phyloP scores from a whole-genome alignment of 164 flowering plant genomes.

The Pachysandra terminalis region DNA sequence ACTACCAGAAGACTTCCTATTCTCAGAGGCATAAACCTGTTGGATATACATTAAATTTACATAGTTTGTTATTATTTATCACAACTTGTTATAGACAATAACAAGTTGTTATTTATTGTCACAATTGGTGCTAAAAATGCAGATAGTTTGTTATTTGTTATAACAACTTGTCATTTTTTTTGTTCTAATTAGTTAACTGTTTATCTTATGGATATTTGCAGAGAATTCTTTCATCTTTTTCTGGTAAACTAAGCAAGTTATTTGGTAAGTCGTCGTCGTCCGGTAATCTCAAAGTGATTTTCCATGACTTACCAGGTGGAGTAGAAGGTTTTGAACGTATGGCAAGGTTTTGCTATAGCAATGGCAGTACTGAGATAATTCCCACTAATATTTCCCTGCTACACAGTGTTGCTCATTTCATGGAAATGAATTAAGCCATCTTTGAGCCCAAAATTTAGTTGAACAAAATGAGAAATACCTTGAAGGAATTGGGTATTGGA shows the following conservation, averaged over 20 bases:
- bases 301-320: constrained; percentile 63
- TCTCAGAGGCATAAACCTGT: too few relatives aligned
- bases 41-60: too few relatives aligned
- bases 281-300: constrained; percentile 37
- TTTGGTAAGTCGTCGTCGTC: constrained; percentile 21
- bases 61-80: too few relatives aligned
- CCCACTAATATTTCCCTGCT: constrained; percentile 40
- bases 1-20: too few relatives aligned
- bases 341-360: constrained; percentile 56
- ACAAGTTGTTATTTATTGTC: too few relatives aligned
- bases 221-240: constrained; percentile 38
- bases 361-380: constrained; percentile 34
- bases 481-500: constrained; percentile 42
- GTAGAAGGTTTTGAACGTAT: constrained; percentile 59
- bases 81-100: too few relatives aligned
- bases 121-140: too few relatives aligned
- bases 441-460: constrained; percentile 21
- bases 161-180: too few relatives aligned
- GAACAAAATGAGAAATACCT: constrained; percentile 41
- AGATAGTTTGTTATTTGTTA: too few relatives aligned
- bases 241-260: constrained; percentile 37
- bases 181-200: too few relatives aligned
- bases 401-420: constrained; percentile 37
- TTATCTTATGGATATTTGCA: too few relatives aligned
- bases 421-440: constrained; percentile 43